Conservation (phyloP, 164 flowering plant species). For the Amborella trichopoda region DNA sequence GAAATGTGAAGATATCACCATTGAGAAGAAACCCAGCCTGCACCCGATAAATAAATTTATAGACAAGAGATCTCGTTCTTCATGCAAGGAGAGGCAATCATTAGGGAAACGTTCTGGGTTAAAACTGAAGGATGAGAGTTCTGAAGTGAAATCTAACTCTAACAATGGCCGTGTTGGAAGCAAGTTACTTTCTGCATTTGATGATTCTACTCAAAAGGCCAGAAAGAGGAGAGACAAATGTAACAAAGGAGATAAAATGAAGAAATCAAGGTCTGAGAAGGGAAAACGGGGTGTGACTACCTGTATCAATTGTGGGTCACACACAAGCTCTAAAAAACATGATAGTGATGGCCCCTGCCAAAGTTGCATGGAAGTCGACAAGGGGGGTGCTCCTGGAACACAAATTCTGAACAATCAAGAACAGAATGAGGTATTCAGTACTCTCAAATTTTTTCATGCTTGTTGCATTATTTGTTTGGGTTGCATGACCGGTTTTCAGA, state of each 20-base stretch:
- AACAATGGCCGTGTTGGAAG: slow-evolving; percentile 17
- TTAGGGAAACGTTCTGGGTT: slow-evolving; percentile 8
- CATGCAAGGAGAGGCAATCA: slow-evolving; percentile 20
- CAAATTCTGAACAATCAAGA: slow-evolving; percentile 16
- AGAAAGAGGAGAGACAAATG: slow-evolving; percentile 39
- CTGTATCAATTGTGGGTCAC: slow-evolving; percentile 19
- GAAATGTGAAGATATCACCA: slow-evolving; percentile 17
- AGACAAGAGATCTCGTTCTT: slow-evolving; percentile 18
- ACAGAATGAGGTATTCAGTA: slow-evolving; percentile 37
- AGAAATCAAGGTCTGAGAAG: slow-evolving; percentile 34
- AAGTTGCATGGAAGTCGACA: slow-evolving; percentile 20
- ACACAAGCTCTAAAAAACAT: slow-evolving; percentile 14
- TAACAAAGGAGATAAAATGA: slow-evolving; percentile 16
- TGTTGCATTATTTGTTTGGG: neutral
- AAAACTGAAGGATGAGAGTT: slow-evolving; percentile 20
- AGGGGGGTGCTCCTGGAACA: slow-evolving; percentile 11
- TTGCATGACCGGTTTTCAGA: neutral
- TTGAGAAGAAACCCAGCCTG: slow-evolving; percentile 17
- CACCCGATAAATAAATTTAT: slow-evolving; percentile 16
- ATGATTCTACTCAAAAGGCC: slow-evolving; percentile 15
- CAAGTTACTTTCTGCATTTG: slow-evolving; percentile 15
- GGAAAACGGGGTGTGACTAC: slow-evolving; percentile 22
- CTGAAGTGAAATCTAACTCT: slow-evolving; percentile 22
- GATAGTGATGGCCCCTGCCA: slow-evolving; percentile 19
- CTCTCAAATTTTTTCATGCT: neutral